Evolutionary conservation across 2,329 filamentous ascomycete genomes (phyloP).

Genomic region (Grosmannia clavigera): DNA sequence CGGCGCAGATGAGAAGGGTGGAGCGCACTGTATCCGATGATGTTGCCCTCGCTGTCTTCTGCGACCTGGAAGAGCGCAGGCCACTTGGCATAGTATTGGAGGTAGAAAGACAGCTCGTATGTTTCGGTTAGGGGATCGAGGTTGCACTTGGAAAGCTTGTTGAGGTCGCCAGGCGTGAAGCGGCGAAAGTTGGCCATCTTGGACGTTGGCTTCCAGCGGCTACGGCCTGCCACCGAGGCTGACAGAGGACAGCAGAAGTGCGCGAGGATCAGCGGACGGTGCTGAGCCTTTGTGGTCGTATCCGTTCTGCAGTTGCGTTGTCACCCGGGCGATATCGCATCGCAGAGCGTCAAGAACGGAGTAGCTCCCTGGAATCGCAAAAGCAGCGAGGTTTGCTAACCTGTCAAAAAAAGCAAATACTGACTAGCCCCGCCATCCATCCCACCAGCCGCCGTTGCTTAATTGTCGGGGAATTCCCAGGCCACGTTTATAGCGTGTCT

Average conservation of each 20-base stretch:
- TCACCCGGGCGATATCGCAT: not conserved
- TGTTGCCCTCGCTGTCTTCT: constrained; percentile 73
- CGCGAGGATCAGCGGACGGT: not conserved
- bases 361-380: not conserved
- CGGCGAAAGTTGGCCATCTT: constrained; percentile 73
- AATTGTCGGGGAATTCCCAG: not conserved
- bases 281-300: not conserved
- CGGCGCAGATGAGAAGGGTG: not conserved
- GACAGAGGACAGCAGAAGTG: not conserved
- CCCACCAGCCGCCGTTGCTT: not conserved
- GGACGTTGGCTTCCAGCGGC: not conserved
- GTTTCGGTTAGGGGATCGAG: constrained; percentile 96
- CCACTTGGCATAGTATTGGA: constrained; percentile 93
- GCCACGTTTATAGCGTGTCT: constrained; percentile 1
- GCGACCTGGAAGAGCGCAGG: constrained; percentile 88
- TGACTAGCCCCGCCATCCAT: not conserved
- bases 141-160: constrained; percentile 88
- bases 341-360: not conserved
- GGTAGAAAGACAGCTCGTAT: constrained; percentile 89
- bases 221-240: not conserved
- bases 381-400: not conserved
- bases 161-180: constrained; percentile 73
- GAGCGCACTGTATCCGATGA: constrained; percentile 79
- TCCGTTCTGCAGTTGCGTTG: not conserved
- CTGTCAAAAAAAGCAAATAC: not conserved